These are phyloP conservation scores for Trichocladium antarcticum DNA, from an alignment of 495 filamentous ascomycete genomes.

Conservation along the genomic window DNA sequence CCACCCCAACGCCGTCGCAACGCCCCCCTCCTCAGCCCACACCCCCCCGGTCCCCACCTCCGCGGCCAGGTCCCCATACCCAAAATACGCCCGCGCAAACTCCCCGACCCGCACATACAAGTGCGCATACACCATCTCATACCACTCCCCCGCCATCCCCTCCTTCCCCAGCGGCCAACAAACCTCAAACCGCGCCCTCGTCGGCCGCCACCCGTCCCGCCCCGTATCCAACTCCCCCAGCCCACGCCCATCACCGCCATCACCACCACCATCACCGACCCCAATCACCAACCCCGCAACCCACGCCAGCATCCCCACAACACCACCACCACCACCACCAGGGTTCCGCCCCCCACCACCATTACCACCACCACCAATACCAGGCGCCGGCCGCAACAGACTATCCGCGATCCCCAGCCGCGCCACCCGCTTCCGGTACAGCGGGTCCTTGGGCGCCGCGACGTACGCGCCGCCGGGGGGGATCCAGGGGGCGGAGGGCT, in stretches of 20 bases:
- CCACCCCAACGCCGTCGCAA: constrained; percentile 24
- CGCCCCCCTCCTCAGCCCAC: not conserved
- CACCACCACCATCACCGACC: not conserved
- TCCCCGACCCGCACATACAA: constrained; percentile 4
- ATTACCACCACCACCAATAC: not conserved
- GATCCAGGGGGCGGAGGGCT: too few relatives aligned
- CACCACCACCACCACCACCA: not conserved
- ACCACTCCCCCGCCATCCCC: constrained; percentile 13
- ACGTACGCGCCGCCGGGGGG: not conserved
- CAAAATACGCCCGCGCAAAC: constrained; percentile 12
- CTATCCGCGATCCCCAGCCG: constrained; percentile 9
- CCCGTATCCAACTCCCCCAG: not conserved
- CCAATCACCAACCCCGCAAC: not conserved
- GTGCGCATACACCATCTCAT: constrained; percentile 10
- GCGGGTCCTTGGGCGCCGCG: not conserved
- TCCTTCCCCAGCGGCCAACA: not conserved
- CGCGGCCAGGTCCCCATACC: constrained; percentile 5
- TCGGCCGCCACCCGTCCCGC: constrained; percentile 8
- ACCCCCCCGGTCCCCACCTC: not conserved
- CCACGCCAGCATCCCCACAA: constrained; percentile 10
- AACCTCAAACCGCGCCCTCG: constrained; percentile 6
- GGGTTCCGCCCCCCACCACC: not conserved
- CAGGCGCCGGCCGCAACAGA: not conserved
- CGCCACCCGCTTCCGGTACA: not conserved
- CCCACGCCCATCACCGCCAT: not conserved